Conservation (phyloP, 345 rosid genomes). For the Hypericum androsaemum region DNA sequence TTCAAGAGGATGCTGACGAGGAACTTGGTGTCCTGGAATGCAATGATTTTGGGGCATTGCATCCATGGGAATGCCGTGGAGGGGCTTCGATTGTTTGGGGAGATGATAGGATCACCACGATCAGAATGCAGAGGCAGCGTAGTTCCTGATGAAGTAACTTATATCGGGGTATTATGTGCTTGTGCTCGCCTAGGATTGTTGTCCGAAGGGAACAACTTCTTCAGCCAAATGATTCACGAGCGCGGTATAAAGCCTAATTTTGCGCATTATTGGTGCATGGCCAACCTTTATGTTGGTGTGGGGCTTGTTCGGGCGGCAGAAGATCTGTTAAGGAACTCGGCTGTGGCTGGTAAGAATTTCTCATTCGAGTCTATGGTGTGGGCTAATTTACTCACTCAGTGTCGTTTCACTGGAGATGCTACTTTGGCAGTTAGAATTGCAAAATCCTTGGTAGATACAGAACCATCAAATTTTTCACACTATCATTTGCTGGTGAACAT, state of each 20-base stretch:
- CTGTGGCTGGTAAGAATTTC: constrained; percentile 21
- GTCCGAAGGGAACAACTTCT: constrained; percentile 37
- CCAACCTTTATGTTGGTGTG: constrained; percentile 41
- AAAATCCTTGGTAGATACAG: constrained; percentile 33
- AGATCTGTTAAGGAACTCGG: constrained; percentile 32
- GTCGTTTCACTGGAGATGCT: constrained; percentile 39
- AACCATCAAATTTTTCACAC: constrained; percentile 44
- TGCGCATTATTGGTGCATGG: constrained; percentile 74
- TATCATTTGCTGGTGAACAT: constrained; percentile 49
- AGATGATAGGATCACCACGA: constrained; percentile 19
- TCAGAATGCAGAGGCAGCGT: constrained; percentile 7
- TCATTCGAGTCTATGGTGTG: constrained; percentile 37
- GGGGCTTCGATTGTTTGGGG: constrained; percentile 42
- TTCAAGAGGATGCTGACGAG: constrained; percentile 31
- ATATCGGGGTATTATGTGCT: constrained; percentile 49
- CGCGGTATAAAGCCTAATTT: constrained; percentile 55
- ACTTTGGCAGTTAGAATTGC: constrained; percentile 45
- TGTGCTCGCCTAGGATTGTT: constrained; percentile 47
- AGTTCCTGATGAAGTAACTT: constrained; percentile 50
- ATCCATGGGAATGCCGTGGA: constrained; percentile 55
- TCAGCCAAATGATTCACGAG: constrained; percentile 34
- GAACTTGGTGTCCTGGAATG: constrained; percentile 60
- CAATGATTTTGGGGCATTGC: constrained; percentile 71
- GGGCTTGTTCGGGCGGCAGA: constrained; percentile 41
- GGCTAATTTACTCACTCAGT: constrained; percentile 40